phyloP scores from a whole-genome alignment of 23 red algal genomes.

The Gracilaria gracilis region DNA sequence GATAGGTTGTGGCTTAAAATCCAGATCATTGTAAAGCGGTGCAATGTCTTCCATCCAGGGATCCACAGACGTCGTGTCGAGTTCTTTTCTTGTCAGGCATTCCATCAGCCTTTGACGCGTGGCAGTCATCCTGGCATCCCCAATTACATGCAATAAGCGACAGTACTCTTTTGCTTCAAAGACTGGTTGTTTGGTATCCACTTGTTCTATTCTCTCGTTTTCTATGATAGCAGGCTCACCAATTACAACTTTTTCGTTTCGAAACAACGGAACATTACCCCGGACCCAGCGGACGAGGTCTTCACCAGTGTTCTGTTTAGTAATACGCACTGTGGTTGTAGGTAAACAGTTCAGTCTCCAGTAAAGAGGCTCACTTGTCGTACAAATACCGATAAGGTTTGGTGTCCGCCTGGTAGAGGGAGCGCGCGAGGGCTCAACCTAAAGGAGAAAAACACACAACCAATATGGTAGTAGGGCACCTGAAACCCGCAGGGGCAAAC shows the following conservation, averaged over 20 bases:
- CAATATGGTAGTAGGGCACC: too few species aligned
- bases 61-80: neutral
- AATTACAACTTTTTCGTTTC: neutral
- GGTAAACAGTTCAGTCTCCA: neutral
- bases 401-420: too few species aligned
- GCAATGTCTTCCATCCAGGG: constrained; percentile 1
- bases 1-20: neutral
- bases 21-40: neutral
- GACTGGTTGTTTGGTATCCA: neutral
- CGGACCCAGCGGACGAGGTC: neutral
- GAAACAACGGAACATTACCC: neutral
- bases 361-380: too few species aligned
- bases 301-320: too few species aligned
- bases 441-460: too few species aligned
- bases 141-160: neutral
- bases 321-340: neutral
- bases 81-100: neutral
- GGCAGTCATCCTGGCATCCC: neutral
- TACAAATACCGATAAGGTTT: too few species aligned
- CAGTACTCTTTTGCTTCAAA: neutral
- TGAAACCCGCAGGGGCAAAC: too few species aligned
- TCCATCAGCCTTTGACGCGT: neutral
- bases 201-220: too few species aligned
- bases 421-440: too few species aligned
- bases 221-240: neutral